Percentiles rank a stretch among this genome's conserved stretches.
Evolutionary conservation across 1,284 basidiomycete genomes (phyloP).

Genomic region (Cryptococcus wingfieldii): DNA sequence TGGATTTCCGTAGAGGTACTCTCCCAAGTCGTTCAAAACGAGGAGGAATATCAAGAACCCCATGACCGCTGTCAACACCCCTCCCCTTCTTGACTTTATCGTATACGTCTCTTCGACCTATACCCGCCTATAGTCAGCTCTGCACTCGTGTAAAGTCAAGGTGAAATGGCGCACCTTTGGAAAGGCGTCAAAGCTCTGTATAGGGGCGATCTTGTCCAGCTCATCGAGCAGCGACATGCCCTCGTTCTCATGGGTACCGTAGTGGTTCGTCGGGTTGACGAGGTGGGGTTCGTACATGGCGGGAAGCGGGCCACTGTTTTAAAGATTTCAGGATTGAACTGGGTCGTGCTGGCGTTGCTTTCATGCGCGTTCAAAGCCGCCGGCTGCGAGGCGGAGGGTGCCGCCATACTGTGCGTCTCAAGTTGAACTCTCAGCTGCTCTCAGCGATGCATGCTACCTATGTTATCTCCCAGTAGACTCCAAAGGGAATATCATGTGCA

Average conservation of each 20-base stretch:
- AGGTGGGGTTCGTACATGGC: conserved; percentile 39
- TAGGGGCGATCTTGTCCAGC: conserved; percentile 48
- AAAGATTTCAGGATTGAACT: no score
- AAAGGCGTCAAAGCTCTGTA: conserved; percentile 60
- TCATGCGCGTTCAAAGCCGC: no score
- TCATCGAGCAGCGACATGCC: conserved; percentile 39
- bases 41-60: conserved; percentile 58
- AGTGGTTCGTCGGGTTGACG: conserved; percentile 18
- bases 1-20: conserved; percentile 88
- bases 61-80: conserved; percentile 80
- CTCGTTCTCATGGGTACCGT: conserved; percentile 18
- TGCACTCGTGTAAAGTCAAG: neutral
- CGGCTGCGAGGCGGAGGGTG: no score
- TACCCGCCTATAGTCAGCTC: neutral
- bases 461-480: no score
- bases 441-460: no score
- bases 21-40: conserved; percentile 69
- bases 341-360: no score
- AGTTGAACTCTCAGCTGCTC: no score
- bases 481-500: no score
- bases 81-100: conserved; percentile 75
- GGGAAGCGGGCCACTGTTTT: no score
- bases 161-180: conserved; percentile 57
- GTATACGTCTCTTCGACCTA: conserved; percentile 78
- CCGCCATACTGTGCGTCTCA: no score